Evolutionary conservation across 441 rosid genomes (phyloP), one percentile per base, ranked within the genome.

Genomic region (Populus trichocarpa): DNA sequence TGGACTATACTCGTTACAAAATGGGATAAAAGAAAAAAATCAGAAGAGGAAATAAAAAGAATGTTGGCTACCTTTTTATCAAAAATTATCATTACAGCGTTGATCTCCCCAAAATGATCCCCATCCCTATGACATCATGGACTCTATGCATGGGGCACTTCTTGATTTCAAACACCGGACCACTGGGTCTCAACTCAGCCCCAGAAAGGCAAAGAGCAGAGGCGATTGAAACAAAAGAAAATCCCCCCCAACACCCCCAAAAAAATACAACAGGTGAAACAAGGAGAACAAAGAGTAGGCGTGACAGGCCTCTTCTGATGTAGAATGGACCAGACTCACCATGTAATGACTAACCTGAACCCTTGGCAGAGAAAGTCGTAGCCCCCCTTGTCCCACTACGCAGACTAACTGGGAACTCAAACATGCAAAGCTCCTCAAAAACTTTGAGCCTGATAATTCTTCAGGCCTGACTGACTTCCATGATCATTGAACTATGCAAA

Each of bases 11-110:
- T 70, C 50, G 1, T 72, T 80, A 76, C 83, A 80, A 76, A 76
- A 76, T 75, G 59, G 71, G 69, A 63, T 26, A 30, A 78, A 66
- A 38, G 14, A 2, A 10, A 14, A 64, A 42, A 74, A 0, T 10
- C 0, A 10, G 16, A 18, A 36, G 35, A 26, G 4, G 12, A n/a
- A 30, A 30, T 30, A 30, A 30, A 30, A 76, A 67, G 72, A 80
- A 53, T 59, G 35, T 23, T 16, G 59, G 25, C 78, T 26, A 67
- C 46, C 70, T 30, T 30, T 77, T 57, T 69, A 35, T 35, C 46
- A 73, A 79, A 73, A 86, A 77, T 26, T 75, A 79, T 76, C 76
- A 77, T 74, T 74, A 81, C 79, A 78, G 30, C 78, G 35, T 75
- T 66, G 73, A 61, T 40, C 76, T 64, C 35, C 35, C 70, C 70